Conservation (phyloP, 257 asterid genomes). For the Solanum peruvianum region DNA sequence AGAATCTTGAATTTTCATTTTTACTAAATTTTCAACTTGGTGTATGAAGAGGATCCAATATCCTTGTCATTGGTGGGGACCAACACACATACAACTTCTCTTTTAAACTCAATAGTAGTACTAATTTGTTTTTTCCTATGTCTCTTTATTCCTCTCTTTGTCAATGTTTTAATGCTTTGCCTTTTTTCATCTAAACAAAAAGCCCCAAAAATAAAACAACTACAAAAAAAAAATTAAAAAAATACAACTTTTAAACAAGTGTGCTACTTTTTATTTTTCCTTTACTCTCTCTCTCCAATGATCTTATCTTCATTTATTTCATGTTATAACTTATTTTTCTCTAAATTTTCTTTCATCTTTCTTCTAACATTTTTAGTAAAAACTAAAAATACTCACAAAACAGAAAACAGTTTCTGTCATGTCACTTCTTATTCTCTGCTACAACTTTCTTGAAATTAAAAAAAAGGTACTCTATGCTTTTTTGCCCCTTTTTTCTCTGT, state of each 20-base stretch:
- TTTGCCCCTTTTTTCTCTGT: background rate
- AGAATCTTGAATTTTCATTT: background rate
- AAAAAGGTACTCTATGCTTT: background rate
- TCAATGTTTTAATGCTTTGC: background rate
- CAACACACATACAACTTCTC: background rate
- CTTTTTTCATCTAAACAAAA: background rate
- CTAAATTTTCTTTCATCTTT: background rate
- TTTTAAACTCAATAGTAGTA: background rate
- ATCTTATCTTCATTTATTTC: slow-evolving; percentile 57
- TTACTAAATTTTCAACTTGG: background rate
- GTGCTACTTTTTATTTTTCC: slow-evolving; percentile 6
- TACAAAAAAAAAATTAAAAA: background rate
- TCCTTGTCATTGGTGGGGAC: slow-evolving; percentile 8
- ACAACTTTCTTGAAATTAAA: slow-evolving; percentile 11
- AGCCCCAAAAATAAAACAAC: slow-evolving; percentile 14
- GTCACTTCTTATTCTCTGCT: slow-evolving; percentile 24
- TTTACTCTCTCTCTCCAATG: slow-evolving; percentile 20
- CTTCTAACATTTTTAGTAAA: slow-evolving; percentile 43
- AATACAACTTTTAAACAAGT: slow-evolving; percentile 2
- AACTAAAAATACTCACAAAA: slow-evolving; percentile 5
- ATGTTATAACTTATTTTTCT: background rate
- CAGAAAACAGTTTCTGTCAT: slow-evolving; percentile 23
- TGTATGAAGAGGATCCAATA: slow-evolving; percentile 5
- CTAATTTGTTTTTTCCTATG: slow-evolving; percentile 6
- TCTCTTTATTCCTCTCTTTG: slow-evolving; percentile 1